Evolutionary conservation across 176 grass and related monocot genomes (phyloP), one percentile per base, ranked within the genome.

Genomic region (Lolium perenne): DNA sequence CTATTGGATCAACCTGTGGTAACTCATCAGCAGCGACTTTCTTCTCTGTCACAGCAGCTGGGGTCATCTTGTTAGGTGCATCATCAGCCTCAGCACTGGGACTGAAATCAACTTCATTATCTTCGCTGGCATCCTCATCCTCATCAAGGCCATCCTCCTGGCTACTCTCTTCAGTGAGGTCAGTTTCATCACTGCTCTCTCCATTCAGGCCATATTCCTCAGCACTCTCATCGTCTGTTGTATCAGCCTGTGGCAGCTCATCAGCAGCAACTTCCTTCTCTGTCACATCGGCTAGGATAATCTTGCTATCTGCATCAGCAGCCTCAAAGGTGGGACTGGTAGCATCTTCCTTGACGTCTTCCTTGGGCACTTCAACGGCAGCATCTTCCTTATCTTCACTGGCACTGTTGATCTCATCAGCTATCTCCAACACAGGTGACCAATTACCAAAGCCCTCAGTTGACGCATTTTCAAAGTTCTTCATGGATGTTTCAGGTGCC

Each of bases 371-470:
- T 82, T 62, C 89, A 92, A 20, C 10, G 7, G 18, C 16, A 48
- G 7, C 59, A 38, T 63, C 58, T 74, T 62, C 57, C 21, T 81
- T 76, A 1, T 74, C 79, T 22, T 81, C 80, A 43, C 11, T 83
- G 0, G 43, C 59, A 57, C 17, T 13, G 22, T 12, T 80, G 10
- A 59, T 68, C 45, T 91, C 91, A 41, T 57, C 56, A 82, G 38
- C 49, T 20, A 74, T 86, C 47, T 86, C 46, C 10, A 25, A 17
- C 63, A 75, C 65, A 1, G 71, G 76, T 59, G 88, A 87, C 48
- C 53, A 80, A 14, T 82, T 80, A 22, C 63, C 56, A 32, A 66
- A 5, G 18, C 59, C 60, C 38, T 80, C 71, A 57, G 23, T 18
- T 11, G 56, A 59, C 53, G 4, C 38, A 79, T 72, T 73, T 79